Evolutionary conservation across 179 eudicot genomes (phyloP), one percentile per base, ranked within the genome.

Genomic region (Silene vulgaris): DNA sequence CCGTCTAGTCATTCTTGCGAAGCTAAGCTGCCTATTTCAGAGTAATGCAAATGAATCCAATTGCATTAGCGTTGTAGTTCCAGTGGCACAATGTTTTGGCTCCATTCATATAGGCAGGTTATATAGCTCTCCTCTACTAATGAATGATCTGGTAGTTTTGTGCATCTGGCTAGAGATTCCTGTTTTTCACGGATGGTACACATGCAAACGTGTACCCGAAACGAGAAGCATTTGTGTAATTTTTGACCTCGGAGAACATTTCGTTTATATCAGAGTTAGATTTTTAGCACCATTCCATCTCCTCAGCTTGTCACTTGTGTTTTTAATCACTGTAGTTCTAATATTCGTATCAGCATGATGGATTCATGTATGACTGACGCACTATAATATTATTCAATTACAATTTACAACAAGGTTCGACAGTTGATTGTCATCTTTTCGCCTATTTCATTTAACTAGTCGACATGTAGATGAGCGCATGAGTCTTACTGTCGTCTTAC

Each of bases 221-320:
- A 52, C 59, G 59, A 3, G 59, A 52, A 52, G 59, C n/a, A 26
- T 63, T 63, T 63, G 67, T 63, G 67, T 63, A 63, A 63, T 63
- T 63, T 63, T 23, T 63, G 35, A 63, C 28, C 1, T 63, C 32
- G 14, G 67, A 8, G 8, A 17, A 60, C 28, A 61, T 23, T 17
- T 3, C 66, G 14, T 1, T 63, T 63, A 12, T 11, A 63, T 6
- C 32, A 1, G 37, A 63, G 29, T 63, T 7, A 61, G 65, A 19
- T 35, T 61, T 20, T 21, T 61, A 21, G 65, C 29, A 21, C 65
- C 37, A 63, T 26, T 23, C 30, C 35, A 23, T 63, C 30, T 62
- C 32, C 26, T 63, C 6, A 6, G 2, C 2, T 54, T n/a, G 64
- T 59, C 28, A 48, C 54, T 48, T 35, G 6, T 2, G 40, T 0